Percentiles rank a stretch among this genome's conserved stretches.
phyloP scores from a whole-genome alignment of 345 rosid species.

The Rhodamnia argentea region DNA sequence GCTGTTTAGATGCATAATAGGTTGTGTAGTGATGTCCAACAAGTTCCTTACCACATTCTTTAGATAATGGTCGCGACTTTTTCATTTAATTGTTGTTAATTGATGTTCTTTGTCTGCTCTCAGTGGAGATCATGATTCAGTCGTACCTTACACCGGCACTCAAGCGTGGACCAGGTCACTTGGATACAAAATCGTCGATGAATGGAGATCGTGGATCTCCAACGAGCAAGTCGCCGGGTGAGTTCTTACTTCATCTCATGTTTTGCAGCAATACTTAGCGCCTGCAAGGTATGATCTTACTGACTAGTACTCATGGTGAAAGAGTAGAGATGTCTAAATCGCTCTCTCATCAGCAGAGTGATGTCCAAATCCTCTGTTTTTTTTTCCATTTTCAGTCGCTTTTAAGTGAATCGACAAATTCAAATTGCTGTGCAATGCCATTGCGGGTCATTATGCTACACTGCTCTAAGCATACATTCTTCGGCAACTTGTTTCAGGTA shows the following conservation, averaged over 20 bases:
- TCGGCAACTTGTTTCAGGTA: background rate
- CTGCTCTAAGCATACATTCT: background rate
- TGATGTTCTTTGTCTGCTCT: background rate
- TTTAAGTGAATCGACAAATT: background rate
- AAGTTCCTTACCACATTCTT: background rate
- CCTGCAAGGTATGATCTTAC: background rate
- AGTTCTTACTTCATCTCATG: background rate
- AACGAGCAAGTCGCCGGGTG: conserved; percentile 10
- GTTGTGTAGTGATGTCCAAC: background rate
- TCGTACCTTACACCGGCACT: conserved; percentile 4
- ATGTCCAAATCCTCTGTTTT: background rate
- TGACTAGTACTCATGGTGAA: background rate
- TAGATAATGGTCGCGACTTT: background rate
- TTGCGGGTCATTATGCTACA: background rate
- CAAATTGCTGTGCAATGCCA: background rate
- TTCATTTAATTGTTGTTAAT: background rate
- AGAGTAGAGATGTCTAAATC: background rate
- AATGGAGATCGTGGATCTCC: conserved; percentile 11
- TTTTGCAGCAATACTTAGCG: background rate
- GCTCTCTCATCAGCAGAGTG: background rate
- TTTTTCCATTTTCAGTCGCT: background rate
- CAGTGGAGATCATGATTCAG: conserved; percentile 12
- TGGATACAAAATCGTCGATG: conserved; percentile 5
- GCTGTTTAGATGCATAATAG: background rate
- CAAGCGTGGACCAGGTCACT: conserved; percentile 14